Conservation (phyloP, 2,329 filamentous ascomycete species). For the Claviceps sp. region DNA sequence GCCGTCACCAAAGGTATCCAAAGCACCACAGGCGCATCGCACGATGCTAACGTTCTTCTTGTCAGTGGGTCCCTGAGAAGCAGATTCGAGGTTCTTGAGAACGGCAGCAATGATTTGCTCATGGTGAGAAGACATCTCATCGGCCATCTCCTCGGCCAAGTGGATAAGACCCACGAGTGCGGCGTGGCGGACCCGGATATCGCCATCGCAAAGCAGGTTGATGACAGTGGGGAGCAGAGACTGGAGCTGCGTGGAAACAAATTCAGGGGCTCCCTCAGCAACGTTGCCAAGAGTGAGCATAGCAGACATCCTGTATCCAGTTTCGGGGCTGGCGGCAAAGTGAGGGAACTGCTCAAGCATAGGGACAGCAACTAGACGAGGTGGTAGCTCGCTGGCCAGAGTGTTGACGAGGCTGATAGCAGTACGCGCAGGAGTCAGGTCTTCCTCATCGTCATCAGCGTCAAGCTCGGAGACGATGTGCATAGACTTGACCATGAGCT, state of each 20-base stretch:
- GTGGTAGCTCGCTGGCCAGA: constrained; percentile 75
- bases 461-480: constrained; percentile 84
- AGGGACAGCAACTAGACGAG: constrained; percentile 86
- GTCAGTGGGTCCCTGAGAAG: constrained; percentile 52
- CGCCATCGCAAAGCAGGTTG: constrained; percentile 70
- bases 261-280: constrained; percentile 93
- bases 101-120: constrained; percentile 71
- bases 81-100: constrained; percentile 77
- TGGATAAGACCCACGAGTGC: constrained; percentile 79
- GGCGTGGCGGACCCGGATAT: constrained; percentile 72
- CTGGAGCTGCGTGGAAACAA: constrained; percentile 84
- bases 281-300: constrained; percentile 87
- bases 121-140: constrained; percentile 79
- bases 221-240: constrained; percentile 77
- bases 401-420: constrained; percentile 82
- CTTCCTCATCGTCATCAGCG: constrained; percentile 62
- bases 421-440: constrained; percentile 66
- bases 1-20: constrained; percentile 84
- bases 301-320: constrained; percentile 75
- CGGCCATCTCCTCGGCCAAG: constrained; percentile 83
- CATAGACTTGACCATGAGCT: constrained; percentile 77
- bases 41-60: constrained; percentile 77
- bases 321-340: constrained; percentile 62
- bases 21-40: constrained; percentile 75
- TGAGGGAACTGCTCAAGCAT: constrained; percentile 74